Base-by-base conservation (phyloP, 495 filamentous ascomycete species). In the Aspergillus campestris region DNA sequence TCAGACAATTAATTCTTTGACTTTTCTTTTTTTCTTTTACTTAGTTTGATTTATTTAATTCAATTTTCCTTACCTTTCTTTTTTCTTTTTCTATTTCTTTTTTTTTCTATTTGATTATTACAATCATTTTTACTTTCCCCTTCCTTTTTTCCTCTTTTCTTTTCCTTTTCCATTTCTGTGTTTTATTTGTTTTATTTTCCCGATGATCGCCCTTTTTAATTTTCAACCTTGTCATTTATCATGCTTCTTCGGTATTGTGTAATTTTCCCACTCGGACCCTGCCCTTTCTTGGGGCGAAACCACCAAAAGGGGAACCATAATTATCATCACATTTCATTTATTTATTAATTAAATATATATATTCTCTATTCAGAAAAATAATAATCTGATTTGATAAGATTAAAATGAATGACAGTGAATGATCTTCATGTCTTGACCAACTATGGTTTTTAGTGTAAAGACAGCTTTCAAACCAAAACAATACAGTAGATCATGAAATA, bases 1-100 rank as follows among this genome's bases (percentile, higher is more conserved):
- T 48, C 45, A 48, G 45, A 45, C 34, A 45, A 45, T 36, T 31
- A 18, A 35, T 41, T 48, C 38, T 42, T 29, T 45, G 30, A 42
- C 46, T 34, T 45, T 35, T 31, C 43, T 36, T 34, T 39, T 33
- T 24, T 24, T 24, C 9, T n/a, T 38, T 40, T 39, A 31, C 5
- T 18, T 45, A 36, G 40, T 45, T 45, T 37, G 47, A 27, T 40
- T 47, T 42, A 31, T 43, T 34, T 24, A 5, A 43, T 12, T 30
- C 11, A n/a, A 12, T 40, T 34, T 45, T 4, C 32, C 29, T 35
- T 12, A 31, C 33, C 42, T 38, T 41, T 40, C 12, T 36, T 39
- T 36, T 8, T 24, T 28, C 11, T 39, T 24, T 35, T 11, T 31
- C n/a, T 24, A 13, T 31, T 41, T 15, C 31, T 13, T 18, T 32